Percentiles rank a stretch among this genome's conserved stretches.
phyloP scores from a whole-genome alignment of 2,329 filamentous ascomycete genomes.

The Colletotrichum truncatum region DNA sequence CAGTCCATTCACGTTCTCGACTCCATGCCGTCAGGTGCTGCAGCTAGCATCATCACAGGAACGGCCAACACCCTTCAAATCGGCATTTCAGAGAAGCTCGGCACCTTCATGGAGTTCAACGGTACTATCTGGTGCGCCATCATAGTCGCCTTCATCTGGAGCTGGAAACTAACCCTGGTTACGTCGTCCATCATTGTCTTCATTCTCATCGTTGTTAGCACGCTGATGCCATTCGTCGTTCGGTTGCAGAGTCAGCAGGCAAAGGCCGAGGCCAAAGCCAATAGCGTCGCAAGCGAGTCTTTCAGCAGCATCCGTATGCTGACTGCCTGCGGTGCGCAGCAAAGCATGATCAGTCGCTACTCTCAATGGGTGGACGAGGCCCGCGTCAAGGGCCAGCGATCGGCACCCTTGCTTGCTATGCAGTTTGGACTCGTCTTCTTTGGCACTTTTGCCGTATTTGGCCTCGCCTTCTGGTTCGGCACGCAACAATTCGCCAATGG shows the following conservation, averaged over 20 bases:
- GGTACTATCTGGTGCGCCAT: conserved; percentile 62
- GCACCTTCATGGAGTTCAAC: conserved; percentile 64
- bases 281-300: conserved; percentile 68
- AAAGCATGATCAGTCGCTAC: conserved; percentile 62
- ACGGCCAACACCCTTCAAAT: conserved; percentile 72
- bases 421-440: conserved; percentile 68
- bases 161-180: conserved; percentile 68
- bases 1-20: conserved; percentile 76
- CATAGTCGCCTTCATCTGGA: conserved; percentile 64
- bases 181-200: conserved; percentile 66
- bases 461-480: conserved; percentile 71
- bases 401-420: conserved; percentile 58
- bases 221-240: conserved; percentile 64
- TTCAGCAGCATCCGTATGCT: conserved; percentile 70
- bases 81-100: conserved; percentile 71
- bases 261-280: conserved; percentile 65
- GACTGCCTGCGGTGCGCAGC: conserved; percentile 69
- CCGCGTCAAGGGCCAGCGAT: conserved; percentile 56
- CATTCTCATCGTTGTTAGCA: conserved; percentile 57
- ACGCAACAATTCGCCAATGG: conserved; percentile 58
- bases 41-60: conserved; percentile 70
- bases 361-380: conserved; percentile 63
- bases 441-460: conserved; percentile 60
- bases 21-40: conserved; percentile 69
- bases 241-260: conserved; percentile 57